These are phyloP conservation scores for Metarhizium anisopliae DNA, from an alignment of 2,329 filamentous ascomycete genomes.

Conservation along the genomic window DNA sequence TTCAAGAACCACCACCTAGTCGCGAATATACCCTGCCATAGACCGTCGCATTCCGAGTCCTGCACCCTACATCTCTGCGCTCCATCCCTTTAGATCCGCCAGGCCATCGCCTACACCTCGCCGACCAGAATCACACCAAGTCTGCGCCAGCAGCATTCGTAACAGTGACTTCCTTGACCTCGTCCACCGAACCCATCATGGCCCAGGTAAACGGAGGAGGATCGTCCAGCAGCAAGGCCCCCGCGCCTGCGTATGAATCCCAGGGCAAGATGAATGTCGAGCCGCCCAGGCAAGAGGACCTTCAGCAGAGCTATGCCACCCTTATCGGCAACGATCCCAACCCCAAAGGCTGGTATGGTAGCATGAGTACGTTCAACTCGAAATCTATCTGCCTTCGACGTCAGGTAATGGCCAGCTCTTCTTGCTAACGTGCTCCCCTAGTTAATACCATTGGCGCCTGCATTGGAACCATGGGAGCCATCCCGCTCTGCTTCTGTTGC, in stretches of 20 bases:
- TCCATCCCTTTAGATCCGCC: too few relatives aligned
- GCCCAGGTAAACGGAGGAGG: slow-evolving; percentile 16
- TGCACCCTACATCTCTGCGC: too few relatives aligned
- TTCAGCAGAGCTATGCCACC: slow-evolving; percentile 73
- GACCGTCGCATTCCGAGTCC: background rate
- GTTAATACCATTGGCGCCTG: slow-evolving; percentile 65
- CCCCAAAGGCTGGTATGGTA: slow-evolving; percentile 80
- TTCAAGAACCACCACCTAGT: too few relatives aligned
- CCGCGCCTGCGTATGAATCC: slow-evolving; percentile 9
- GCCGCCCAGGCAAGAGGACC: slow-evolving; percentile 71
- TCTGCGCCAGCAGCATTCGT: background rate
- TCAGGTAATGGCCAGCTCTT: background rate
- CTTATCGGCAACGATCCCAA: slow-evolving; percentile 56
- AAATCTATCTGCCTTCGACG: background rate
- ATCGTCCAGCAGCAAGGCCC: slow-evolving; percentile 20
- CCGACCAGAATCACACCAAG: background rate
- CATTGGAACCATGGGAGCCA: slow-evolving; percentile 72
- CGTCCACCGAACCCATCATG: slow-evolving; percentile 12
- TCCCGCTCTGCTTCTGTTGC: slow-evolving; percentile 86
- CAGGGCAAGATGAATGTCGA: slow-evolving; percentile 60
- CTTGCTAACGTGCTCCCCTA: slow-evolving; percentile 17
- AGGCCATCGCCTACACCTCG: background rate
- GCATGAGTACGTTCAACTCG: slow-evolving; percentile 55
- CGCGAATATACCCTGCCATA: too few relatives aligned
- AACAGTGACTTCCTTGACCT: slow-evolving; percentile 9